Evolutionary conservation across 148 eudicot genomes (phyloP), one percentile per base, ranked within the genome.

Genomic region (Limonium bicolor): DNA sequence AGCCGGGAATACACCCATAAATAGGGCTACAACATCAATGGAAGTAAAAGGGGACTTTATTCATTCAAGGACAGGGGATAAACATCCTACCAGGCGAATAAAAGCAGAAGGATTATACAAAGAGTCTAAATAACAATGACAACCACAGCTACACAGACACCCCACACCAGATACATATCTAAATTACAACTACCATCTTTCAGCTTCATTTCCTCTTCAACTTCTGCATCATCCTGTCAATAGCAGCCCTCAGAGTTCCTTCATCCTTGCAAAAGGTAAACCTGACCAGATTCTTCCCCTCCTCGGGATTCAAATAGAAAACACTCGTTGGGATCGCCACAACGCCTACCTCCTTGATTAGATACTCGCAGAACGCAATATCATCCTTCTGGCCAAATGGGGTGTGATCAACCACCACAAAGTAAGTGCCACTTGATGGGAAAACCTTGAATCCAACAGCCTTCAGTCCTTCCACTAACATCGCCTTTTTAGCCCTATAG

Each of bases 201-300:
- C n/a, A n/a, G n/a, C n/a, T n/a, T n/a, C 30, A n/a, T 29, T n/a
- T 29, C 51, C 60, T 48, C 37, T 37, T 64, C 15, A 87, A 68
- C 72, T 84, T 84, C 66, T 69, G 77, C 68, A 80, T 83, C 97
- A 88, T 77, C 55, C 92, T 69, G 47, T 41, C 59, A 25, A 84
- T 84, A 3, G 94, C 94, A 21, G 74, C 67, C 40, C 76, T 71
- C 5, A 88, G 73, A 17, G 94, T 88, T 6, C 50, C 84, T 53
- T 88, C 97, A 55, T 88, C 97, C 65, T 88, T 88, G 69, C 94
- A 88, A 51, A 88, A 88, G 4, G 97, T 84, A 54, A 88, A 88
- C 65, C 97, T 74, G 16, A 88, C 97, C 41, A 88, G 72, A 48
- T 88, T 76, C 76, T 81, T 92, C 16, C 99, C 99, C 4, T 92